These are phyloP conservation scores for Chaetoceros tenuissimus DNA, from an alignment of 108 stramenopile species.

Conservation along the genomic window DNA sequence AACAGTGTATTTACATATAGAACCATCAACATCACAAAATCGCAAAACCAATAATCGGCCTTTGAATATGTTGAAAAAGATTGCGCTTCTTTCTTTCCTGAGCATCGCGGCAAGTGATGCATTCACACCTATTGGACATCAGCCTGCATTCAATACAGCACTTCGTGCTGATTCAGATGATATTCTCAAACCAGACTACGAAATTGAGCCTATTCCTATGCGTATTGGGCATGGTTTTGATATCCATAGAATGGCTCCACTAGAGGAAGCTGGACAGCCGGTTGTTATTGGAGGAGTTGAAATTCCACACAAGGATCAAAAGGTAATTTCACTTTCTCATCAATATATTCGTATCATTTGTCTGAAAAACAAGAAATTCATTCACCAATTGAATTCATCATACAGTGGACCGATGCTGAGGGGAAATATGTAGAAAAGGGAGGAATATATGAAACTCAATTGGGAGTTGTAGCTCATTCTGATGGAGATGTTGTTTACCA, in stretches of 20 bases:
- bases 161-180: constrained; percentile 19
- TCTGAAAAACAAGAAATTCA: no score
- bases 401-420: constrained; percentile 69
- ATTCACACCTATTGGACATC: not conserved
- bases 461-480: constrained; percentile 89
- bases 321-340: constrained; percentile 29
- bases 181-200: constrained; percentile 55
- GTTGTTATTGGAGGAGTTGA: constrained; percentile 87
- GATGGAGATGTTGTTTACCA: constrained; percentile 96
- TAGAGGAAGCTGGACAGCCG: constrained; percentile 81
- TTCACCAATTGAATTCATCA: no score
- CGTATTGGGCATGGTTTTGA: constrained; percentile 95
- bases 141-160: not conserved
- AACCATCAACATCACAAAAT: not conserved
- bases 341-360: not conserved
- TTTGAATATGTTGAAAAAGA: not conserved
- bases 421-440: constrained; percentile 70
- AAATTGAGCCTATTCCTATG: constrained; percentile 70
- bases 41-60: not conserved
- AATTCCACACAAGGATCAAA: constrained; percentile 72
- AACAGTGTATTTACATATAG: not conserved
- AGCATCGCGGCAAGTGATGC: not conserved
- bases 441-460: constrained; percentile 61
- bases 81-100: not conserved
- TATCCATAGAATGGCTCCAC: constrained; percentile 89